Evolutionary conservation across 1,284 basidiomycete species (phyloP).

Genomic region (Austropuccinia psidii): DNA sequence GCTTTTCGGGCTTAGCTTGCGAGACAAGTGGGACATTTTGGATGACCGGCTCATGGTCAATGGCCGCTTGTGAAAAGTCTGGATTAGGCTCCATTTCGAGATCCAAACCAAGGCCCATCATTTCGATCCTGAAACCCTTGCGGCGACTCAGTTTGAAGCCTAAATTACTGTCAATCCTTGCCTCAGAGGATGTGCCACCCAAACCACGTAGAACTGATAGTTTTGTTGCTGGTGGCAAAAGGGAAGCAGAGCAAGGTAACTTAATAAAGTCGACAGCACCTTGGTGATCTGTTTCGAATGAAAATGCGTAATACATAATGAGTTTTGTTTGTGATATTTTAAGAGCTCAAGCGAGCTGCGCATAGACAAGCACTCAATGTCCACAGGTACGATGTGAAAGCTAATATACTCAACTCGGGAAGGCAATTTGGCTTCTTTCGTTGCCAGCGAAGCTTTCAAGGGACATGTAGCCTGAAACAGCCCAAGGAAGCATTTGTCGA

Average conservation of each 20-base stretch:
- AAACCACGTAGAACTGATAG: constrained; percentile 26
- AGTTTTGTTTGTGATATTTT: neutral
- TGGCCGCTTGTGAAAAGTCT: neutral
- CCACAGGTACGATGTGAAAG: neutral
- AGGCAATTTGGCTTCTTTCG: constrained; percentile 28
- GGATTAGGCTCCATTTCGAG: neutral
- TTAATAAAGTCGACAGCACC: constrained; percentile 22
- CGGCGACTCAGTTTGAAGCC: constrained; percentile 31
- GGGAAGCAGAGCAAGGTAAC: constrained; percentile 20
- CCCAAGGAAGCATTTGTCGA: constrained; percentile 19
- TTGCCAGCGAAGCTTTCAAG: constrained; percentile 33
- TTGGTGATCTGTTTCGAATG: constrained; percentile 16
- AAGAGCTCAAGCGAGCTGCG: neutral
- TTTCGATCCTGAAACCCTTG: constrained; percentile 34
- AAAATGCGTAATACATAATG: neutral
- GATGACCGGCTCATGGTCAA: neutral
- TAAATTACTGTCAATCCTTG: constrained; percentile 32
- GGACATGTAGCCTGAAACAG: neutral
- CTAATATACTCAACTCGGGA: constrained; percentile 17
- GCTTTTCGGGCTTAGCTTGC: neutral
- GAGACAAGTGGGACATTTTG: neutral
- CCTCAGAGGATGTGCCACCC: neutral
- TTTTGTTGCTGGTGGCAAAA: constrained; percentile 30
- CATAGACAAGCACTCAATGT: neutral
- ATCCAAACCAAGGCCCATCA: constrained; percentile 34